Conservation (phyloP, 345 rosid species). For the Eucalyptus erythrocorys region DNA sequence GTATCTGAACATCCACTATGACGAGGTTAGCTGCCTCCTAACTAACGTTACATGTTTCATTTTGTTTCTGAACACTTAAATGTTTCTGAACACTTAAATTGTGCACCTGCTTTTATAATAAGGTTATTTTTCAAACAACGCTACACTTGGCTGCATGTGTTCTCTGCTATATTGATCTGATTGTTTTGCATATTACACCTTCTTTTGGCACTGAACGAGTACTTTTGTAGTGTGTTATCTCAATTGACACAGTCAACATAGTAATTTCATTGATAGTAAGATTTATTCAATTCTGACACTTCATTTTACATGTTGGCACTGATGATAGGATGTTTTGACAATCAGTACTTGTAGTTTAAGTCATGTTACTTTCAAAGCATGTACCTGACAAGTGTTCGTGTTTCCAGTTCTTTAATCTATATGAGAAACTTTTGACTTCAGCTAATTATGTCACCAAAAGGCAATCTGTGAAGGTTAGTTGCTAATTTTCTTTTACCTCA, state of each 20-base stretch:
- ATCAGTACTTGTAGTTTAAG: background rate
- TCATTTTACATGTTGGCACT: background rate
- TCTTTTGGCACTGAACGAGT: background rate
- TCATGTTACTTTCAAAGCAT: background rate
- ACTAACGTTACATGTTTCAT: background rate
- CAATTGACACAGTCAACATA: background rate
- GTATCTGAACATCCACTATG: constrained; percentile 72
- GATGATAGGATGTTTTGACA: background rate
- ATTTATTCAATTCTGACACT: background rate
- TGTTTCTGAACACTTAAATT: background rate
- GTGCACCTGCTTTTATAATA: background rate
- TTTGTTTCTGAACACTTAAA: background rate
- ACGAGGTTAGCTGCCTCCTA: constrained; percentile 47
- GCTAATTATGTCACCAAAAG: constrained; percentile 93
- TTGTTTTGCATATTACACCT: background rate
- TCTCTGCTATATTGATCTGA: background rate
- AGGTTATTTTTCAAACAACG: background rate
- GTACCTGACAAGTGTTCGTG: background rate
- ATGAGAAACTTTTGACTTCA: constrained; percentile 78
- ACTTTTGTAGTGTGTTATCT: background rate
- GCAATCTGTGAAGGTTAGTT: constrained; percentile 88
- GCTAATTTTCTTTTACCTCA: background rate
- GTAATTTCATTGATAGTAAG: background rate
- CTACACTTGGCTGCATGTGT: background rate
- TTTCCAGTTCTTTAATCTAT: constrained; percentile 82